Base-by-base conservation (phyloP, 1,284 basidiomycete species). In the Rhodotorula sp. region DNA sequence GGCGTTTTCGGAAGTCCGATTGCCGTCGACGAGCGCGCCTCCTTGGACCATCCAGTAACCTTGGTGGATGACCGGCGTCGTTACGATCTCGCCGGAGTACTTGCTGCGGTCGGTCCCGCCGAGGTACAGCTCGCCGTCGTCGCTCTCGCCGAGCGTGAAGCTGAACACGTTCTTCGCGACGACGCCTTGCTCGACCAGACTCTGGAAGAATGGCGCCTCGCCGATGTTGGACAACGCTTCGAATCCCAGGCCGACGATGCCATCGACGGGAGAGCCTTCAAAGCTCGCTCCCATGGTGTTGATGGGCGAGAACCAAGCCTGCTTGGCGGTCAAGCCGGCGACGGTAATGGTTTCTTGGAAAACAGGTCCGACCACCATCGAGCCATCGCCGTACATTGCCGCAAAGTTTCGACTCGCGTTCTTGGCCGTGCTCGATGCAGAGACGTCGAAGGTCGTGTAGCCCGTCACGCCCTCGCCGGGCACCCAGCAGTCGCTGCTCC, bases 331-430 rank as follows among this genome's bases (percentile, higher is more conserved):
- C 12, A 83, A 72, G 14, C 81, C 80, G 18, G 78, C 83, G 58
- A 84, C 79, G 2, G 64, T 31, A 49, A 87, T 84, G 15, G 80
- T 83, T 76, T 90, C 89, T 4, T 79, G 81, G 79, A 85, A 88
- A 66, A 86, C 82, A n/a, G 82, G 80, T 49, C 87, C 88, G 16
- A 79, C 77, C 14, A 86, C 86, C n/a, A 81, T 82, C 15, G 85
- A 85, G 16, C 86, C 86, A 77, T 88, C 87, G 20, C 85, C 87
- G 77, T 87, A 90, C 6, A 76, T 16, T 69, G 87, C 84, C 5
- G 52, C 64, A 80, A 89, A 88, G 0, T 73, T 74, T 58, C 79
- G 75, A 39, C 76, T 77, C 56, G 75, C 71, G 12, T 65, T 63
- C 20, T 43, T 21, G 26, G 77, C 74, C 8, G 79, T 81, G 7